Evolutionary conservation across 495 filamentous ascomycete species (phyloP), one percentile per base, ranked within the genome.

Genomic region (Astrocystis sublimbata): DNA sequence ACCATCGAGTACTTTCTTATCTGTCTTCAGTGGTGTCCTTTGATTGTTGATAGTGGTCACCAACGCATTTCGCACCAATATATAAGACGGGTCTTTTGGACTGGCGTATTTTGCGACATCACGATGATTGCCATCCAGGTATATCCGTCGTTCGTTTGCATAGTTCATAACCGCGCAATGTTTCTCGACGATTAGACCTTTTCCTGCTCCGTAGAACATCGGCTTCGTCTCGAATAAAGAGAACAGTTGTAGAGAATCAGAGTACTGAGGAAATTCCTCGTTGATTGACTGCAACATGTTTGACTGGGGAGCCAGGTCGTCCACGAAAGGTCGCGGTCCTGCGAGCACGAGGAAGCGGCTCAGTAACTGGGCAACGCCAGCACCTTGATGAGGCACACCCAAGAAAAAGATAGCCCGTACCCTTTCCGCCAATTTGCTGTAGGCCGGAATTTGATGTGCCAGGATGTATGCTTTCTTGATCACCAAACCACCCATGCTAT

Each of bases 401-500:
- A 85, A 63, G 65, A 85, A 86, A 61, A 77, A 77, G 0, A 84
- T 75, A 1, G 74, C 67, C 6, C 75, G 73, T 21, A 85, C 52
- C 23, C 78, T 72, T 0, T 43, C 40, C 1, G 70, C 73, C 6
- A 81, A 15, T 9, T 68, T 59, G 33, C 8, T 65, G 52, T 15
- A 66, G 71, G 4, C 56, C 53, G 24, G 67, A 54, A 54, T 70
- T 66, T 47, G 73, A 51, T 2, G 64, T 58, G 21, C 69, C 58
- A 75, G 64, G 19, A 75, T 67, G 52, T 70, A 76, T 0, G 68
- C 68, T 57, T 71, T 81, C 62, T 86, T 86, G 19, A 79, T 76
- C 12, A 86, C 78, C 31, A 80, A 68, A 1, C 82, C 82, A n/a
- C 83, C 83, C 82, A 84, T 83, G 61, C 74, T 78, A 65, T 85